These are phyloP conservation scores for Lactarius quietus DNA, from an alignment of 768 basidiomycete genomes.

Conservation along the genomic window DNA sequence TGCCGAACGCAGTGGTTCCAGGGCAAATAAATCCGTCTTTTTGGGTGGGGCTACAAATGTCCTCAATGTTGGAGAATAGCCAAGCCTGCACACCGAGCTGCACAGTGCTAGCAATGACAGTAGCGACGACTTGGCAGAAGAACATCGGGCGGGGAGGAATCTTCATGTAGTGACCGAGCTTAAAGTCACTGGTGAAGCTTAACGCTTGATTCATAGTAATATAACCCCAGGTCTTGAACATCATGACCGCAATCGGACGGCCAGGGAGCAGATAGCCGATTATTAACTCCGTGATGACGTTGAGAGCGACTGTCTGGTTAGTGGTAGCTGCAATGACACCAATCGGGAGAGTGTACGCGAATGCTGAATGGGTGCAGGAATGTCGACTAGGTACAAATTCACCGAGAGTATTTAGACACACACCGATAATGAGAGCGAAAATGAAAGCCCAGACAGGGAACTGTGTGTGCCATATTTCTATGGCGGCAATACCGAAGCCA, in stretches of 20 bases:
- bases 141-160: too few relatives aligned
- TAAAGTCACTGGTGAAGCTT: too few relatives aligned
- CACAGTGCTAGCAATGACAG: conserved; percentile 53
- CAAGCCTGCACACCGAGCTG: conserved; percentile 63
- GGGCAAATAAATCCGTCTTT: too few relatives aligned
- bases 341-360: conserved; percentile 75
- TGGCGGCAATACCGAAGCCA: conserved; percentile 58
- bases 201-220: too few relatives aligned
- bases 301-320: conserved; percentile 68
- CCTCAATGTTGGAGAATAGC: conserved; percentile 28
- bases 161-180: too few relatives aligned
- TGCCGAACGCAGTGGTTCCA: too few relatives aligned
- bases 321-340: conserved; percentile 78
- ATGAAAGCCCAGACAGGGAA: too few relatives aligned
- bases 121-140: too few relatives aligned
- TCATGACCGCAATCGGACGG: conserved; percentile 74
- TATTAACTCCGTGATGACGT: conserved; percentile 76
- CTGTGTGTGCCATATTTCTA: conserved; percentile 71
- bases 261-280: conserved; percentile 84
- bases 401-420: conserved; percentile 17
- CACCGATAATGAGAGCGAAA: conserved; percentile 60
- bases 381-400: not conserved
- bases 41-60: too few relatives aligned
- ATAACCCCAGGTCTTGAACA: too few relatives aligned
- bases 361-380: too few relatives aligned